These are phyloP conservation scores for Hemisphaericaspora nanyangensis DNA, from an alignment of 805 yeast species.

Conservation along the genomic window DNA sequence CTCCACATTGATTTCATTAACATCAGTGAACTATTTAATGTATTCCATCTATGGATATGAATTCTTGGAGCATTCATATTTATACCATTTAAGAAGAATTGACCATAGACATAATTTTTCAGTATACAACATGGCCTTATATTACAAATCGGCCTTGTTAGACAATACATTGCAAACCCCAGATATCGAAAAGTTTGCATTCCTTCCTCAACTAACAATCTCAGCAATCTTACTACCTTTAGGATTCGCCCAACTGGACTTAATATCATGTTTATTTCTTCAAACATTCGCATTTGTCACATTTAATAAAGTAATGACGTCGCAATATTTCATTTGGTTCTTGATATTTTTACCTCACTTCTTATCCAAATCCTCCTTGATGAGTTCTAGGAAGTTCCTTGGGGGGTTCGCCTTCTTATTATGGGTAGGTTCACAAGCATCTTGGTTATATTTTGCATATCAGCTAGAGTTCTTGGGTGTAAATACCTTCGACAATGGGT, in stretches of 20 bases:
- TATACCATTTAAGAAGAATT: constrained; percentile 76
- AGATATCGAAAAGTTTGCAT: constrained; percentile 58
- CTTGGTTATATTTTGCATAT: constrained; percentile 80
- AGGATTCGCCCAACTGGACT: constrained; percentile 25
- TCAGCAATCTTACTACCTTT: constrained; percentile 60
- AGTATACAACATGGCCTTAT: constrained; percentile 72
- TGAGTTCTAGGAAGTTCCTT: constrained; percentile 14
- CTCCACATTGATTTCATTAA: constrained; percentile 42
- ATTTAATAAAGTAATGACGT: constrained; percentile 66
- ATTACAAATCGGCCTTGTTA: constrained; percentile 47
- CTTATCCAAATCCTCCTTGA: constrained; percentile 42
- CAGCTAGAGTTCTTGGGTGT: constrained; percentile 75
- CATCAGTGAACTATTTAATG: constrained; percentile 54
- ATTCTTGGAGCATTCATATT: constrained; percentile 70
- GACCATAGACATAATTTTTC: constrained; percentile 97
- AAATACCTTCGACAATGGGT: constrained; percentile 56
- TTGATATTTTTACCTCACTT: constrained; percentile 78
- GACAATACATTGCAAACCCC: background rate
- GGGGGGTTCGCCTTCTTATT: constrained; percentile 42
- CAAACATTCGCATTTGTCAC: constrained; percentile 44
- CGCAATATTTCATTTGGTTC: constrained; percentile 96
- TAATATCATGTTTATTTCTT: constrained; percentile 32
- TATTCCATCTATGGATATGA: constrained; percentile 67
- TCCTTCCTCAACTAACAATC: constrained; percentile 74
- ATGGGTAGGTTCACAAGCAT: constrained; percentile 72